These are phyloP conservation scores for Aspergillus leporis DNA, from an alignment of 495 filamentous ascomycete species.

Conservation along the genomic window DNA sequence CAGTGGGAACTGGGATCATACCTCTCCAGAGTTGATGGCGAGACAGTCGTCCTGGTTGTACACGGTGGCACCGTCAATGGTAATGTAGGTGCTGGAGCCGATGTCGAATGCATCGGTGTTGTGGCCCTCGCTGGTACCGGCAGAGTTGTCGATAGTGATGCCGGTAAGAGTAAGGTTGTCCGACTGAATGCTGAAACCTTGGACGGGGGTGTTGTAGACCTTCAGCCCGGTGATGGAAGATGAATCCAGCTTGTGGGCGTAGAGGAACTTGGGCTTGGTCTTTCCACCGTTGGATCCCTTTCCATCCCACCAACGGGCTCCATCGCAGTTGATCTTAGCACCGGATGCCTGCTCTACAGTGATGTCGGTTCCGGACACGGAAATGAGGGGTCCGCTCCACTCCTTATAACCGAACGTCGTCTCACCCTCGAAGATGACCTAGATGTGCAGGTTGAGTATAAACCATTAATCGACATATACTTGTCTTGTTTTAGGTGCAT, in stretches of 20 bases:
- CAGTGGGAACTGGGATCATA: slow-evolving; percentile 8
- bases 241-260: slow-evolving; percentile 38
- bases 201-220: slow-evolving; percentile 62
- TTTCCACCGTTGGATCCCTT: slow-evolving; percentile 49
- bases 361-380: slow-evolving; percentile 49
- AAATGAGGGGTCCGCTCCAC: slow-evolving; percentile 51
- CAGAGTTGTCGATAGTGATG: slow-evolving; percentile 62
- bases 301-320: slow-evolving; percentile 47
- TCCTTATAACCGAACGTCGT: slow-evolving; percentile 57
- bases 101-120: slow-evolving; percentile 74
- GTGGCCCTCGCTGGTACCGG: slow-evolving; percentile 53
- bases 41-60: slow-evolving; percentile 70
- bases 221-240: slow-evolving; percentile 47
- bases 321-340: slow-evolving; percentile 45
- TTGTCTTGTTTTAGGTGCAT: slow-evolving; percentile 23
- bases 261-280: slow-evolving; percentile 54
- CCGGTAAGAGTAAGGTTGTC: slow-evolving; percentile 49
- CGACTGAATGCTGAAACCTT: slow-evolving; percentile 58
- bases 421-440: slow-evolving; percentile 53
- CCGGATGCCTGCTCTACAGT: slow-evolving; percentile 45
- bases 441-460: background rate
- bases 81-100: slow-evolving; percentile 51
- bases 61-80: slow-evolving; percentile 54
- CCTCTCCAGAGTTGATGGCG: slow-evolving; percentile 60
- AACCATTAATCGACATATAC: background rate